Base-by-base conservation (phyloP, 345 rosid species). In the Euphorbia lathyris region DNA sequence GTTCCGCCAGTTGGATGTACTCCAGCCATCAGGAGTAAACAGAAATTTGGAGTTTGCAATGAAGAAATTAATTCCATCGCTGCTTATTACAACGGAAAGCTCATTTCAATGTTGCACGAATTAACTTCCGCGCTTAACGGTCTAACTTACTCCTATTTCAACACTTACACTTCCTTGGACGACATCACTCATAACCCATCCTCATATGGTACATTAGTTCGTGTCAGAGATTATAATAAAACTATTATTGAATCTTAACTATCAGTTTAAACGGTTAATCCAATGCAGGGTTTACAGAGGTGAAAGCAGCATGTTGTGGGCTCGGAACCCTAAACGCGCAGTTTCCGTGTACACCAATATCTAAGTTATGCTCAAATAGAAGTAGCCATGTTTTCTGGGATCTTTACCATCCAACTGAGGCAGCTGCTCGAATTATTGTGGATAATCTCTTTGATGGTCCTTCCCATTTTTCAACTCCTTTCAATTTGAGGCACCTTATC, bases 371-470 rank as follows among this genome's bases (percentile, higher is more conserved):
- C 68, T n/a, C 85, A 36, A 83, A 93, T 79, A 74, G 97, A 72
- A 84, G 14, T 27, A 81, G 86, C 65, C 87, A 88, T 80, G n/a
- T 88, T 0, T 93, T 87, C 30, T 89, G 98, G 98, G 98, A 93
- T 83, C 52, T 75, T 1, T 80, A 43, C 25, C 97, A 91, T 79
- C 94, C 96, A 14, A 88, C 89, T 1, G 87, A 91, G 73, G 88
- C 88, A 2, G 78, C 83, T 19, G 81, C 84, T 69, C 53, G 66
- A 0, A 70, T 82, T 50, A 34, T 85, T 55, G 83, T 83, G 5
- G 87, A 93, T 79, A 48, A 76, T 14, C 55, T 86, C 72, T 82
- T 83, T 19, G 71, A 76, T 56, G 88, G 86, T 63, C 26, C 81
- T 6, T 61, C 85, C 11, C 71, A 68, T 3, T 78, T 84, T 74